Evolutionary conservation across 495 filamentous ascomycete genomes (phyloP), one percentile per base, ranked within the genome.

Genomic region (Neurospora intermedia): DNA sequence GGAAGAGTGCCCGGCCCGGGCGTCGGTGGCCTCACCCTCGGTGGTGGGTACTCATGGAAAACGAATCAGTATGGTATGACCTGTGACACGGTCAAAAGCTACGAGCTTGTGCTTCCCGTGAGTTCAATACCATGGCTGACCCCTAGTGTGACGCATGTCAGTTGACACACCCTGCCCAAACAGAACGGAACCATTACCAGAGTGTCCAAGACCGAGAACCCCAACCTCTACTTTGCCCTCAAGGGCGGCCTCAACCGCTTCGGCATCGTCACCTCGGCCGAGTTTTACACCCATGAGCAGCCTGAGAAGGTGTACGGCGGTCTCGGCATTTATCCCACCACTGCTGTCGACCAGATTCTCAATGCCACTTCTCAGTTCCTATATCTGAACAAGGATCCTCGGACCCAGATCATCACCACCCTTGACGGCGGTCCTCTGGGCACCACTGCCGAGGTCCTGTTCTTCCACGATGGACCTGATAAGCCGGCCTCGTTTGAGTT

Each of bases 381-480:
- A 11, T 83, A 86, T 69, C 83, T 84, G 72, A 76, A 69, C 42
- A 75, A 69, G 1, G 75, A 80, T 59, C 69, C 74, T 9, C 86
- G 87, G 73, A 85, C 87, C 0, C 82, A 82, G 0, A 84, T 89
- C 38, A 88, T 90, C 59, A 74, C 86, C 72, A 89, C 88, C 0
- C 76, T 85, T 0, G 84, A 88, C 72, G 75, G 59, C 11, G 77
- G 79, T 0, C 43, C 84, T 0, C 39, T 88, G 45, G 84, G 88
- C n/a, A 80, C 85, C 45, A 87, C 84, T 81, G 83, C 88, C 39
- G 75, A 89, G 73, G 89, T 88, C 72, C 74, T 90, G 5, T 75
- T 80, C 59, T 91, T 89, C 82, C 88, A 90, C 75, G 87, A 91
- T 62, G 88, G 87, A 4, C 85, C 87, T 0, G 80, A 85, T 69